phyloP scores from a whole-genome alignment of 768 basidiomycete genomes.

The Nevesoporus exiguus region DNA sequence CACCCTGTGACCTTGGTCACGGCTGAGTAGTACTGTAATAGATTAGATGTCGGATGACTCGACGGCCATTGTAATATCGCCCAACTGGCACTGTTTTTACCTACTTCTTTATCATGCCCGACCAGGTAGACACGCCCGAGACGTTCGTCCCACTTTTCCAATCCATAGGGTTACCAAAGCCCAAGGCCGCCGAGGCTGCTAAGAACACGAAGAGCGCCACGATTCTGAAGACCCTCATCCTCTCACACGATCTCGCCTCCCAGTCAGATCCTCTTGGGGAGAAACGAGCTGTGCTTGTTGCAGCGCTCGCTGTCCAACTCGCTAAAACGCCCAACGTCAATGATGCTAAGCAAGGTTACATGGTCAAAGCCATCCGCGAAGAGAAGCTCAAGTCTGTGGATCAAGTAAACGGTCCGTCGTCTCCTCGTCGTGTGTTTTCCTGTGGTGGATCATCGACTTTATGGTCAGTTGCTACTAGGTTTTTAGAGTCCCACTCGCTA shows the following conservation, averaged over 20 bases:
- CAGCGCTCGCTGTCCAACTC: conserved; percentile 60
- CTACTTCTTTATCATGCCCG: conserved; percentile 9
- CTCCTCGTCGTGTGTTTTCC: background rate
- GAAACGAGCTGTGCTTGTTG: conserved; percentile 69
- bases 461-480: conserved; percentile 59
- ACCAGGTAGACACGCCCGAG: conserved; percentile 13
- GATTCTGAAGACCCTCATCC: conserved; percentile 66
- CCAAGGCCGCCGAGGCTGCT: conserved; percentile 79
- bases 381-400: conserved; percentile 75
- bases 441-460: conserved; percentile 2
- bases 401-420: conserved; percentile 75
- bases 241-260: conserved; percentile 45
- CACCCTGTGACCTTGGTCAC: background rate
- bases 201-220: conserved; percentile 76
- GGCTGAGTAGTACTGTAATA: background rate
- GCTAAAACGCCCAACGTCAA: conserved; percentile 52
- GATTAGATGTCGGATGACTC: conserved; percentile 26
- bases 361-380: conserved; percentile 66
- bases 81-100: background rate
- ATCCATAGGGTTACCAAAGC: conserved; percentile 68
- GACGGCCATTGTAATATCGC: background rate
- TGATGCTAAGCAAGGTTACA: conserved; percentile 54
- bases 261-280: conserved; percentile 54
- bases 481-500: conserved; percentile 53
- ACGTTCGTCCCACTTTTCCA: conserved; percentile 51